phyloP scores from a whole-genome alignment of 1,139 yeast genomes.

The Protomyces macrosporus region DNA sequence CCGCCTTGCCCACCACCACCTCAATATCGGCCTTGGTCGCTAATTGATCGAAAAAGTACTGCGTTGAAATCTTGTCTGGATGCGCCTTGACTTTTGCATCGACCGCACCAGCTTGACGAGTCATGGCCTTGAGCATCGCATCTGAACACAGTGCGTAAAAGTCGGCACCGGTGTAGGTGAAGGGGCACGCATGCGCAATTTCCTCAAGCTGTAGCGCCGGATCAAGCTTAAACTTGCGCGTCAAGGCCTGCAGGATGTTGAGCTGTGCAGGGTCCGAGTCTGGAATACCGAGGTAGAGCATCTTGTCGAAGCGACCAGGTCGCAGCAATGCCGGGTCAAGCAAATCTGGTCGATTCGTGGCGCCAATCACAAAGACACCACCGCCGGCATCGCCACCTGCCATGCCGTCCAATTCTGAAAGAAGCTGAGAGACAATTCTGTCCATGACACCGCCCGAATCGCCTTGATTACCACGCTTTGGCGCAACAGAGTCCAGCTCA shows the following conservation, averaged over 20 bases:
- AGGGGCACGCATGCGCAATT: slow-evolving; percentile 73
- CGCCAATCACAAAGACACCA: slow-evolving; percentile 95
- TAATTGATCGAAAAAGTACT: slow-evolving; percentile 89
- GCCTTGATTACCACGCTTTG: slow-evolving; percentile 95
- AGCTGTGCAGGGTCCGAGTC: slow-evolving; percentile 86
- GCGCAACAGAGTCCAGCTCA: slow-evolving; percentile 96
- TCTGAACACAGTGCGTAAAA: slow-evolving; percentile 93
- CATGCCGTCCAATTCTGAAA: slow-evolving; percentile 96
- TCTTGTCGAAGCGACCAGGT: slow-evolving; percentile 93
- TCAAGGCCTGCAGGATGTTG: slow-evolving; percentile 78
- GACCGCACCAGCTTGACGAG: slow-evolving; percentile 71
- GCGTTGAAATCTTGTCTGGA: slow-evolving; percentile 53
- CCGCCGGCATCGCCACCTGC: slow-evolving; percentile 79
- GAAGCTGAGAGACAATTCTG: slow-evolving; percentile 86
- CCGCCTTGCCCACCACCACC: slow-evolving; percentile 64
- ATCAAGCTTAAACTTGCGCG: slow-evolving; percentile 67
- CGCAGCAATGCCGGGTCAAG: slow-evolving; percentile 87
- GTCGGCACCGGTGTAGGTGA: slow-evolving; percentile 94
- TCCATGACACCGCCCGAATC: slow-evolving; percentile 71
- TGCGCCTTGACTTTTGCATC: slow-evolving; percentile 58
- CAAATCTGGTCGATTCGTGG: slow-evolving; percentile 91
- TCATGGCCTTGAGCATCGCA: slow-evolving; percentile 93
- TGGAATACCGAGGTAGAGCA: slow-evolving; percentile 87
- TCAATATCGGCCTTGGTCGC: slow-evolving; percentile 63
- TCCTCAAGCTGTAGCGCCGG: slow-evolving; percentile 54